A percentile compares a stretch with the other conserved stretches of the same genome.
Conservation (phyloP, 2,329 filamentous ascomycete species). For the Penicillium sp. region DNA sequence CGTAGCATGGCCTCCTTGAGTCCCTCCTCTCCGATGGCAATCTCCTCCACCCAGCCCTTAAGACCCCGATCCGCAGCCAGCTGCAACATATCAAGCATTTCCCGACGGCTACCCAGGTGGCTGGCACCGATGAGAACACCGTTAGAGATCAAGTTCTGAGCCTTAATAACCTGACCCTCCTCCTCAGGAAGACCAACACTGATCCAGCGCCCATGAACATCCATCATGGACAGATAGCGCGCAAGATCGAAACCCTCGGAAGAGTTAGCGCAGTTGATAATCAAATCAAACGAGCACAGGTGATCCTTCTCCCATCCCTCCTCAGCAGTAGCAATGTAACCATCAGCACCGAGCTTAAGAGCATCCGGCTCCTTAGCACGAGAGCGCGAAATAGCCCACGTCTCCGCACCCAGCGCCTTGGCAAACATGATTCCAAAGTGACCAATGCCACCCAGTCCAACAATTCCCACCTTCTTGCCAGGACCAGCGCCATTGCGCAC, state of each 20-base stretch:
- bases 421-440: slow-evolving; percentile 70
- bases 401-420: slow-evolving; percentile 64
- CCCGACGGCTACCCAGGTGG: slow-evolving; percentile 67
- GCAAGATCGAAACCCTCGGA: slow-evolving; percentile 64
- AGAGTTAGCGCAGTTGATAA: slow-evolving; percentile 72
- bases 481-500: slow-evolving; percentile 72
- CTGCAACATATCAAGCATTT: slow-evolving; percentile 70
- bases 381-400: slow-evolving; percentile 60
- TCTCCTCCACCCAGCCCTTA: slow-evolving; percentile 66
- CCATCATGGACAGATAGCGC: slow-evolving; percentile 73
- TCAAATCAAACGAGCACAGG: slow-evolving; percentile 59
- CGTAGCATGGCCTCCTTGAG: slow-evolving; percentile 68
- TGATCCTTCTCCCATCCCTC: slow-evolving; percentile 58
- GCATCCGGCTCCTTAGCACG: slow-evolving; percentile 61
- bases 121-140: slow-evolving; percentile 69
- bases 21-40: slow-evolving; percentile 69
- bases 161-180: slow-evolving; percentile 66
- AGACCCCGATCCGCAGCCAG: slow-evolving; percentile 68
- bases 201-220: slow-evolving; percentile 78
- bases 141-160: slow-evolving; percentile 72
- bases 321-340: slow-evolving; percentile 58
- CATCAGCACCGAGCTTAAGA: slow-evolving; percentile 57
- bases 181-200: slow-evolving; percentile 78
- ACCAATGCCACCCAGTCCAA: slow-evolving; percentile 61
- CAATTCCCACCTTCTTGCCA: slow-evolving; percentile 51